These are phyloP conservation scores for Cystoderma amianthinum DNA, from an alignment of 768 basidiomycete genomes.

Conservation along the genomic window DNA sequence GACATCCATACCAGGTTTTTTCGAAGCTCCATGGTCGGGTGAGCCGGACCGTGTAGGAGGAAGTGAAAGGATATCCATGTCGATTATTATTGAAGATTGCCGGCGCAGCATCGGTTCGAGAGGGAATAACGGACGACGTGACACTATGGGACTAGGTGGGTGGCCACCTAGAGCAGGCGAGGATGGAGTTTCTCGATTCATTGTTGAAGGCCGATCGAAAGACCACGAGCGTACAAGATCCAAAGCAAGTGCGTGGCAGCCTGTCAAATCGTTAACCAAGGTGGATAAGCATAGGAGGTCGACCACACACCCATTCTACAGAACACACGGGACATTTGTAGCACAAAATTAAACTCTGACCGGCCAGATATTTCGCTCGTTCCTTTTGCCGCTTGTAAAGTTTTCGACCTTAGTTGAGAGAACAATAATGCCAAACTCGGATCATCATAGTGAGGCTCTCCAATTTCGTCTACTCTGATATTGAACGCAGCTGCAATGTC, in stretches of 20 bases:
- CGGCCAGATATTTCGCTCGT: slow-evolving; percentile 85
- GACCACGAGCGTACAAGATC: slow-evolving; percentile 89
- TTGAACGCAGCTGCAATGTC: slow-evolving; percentile 59
- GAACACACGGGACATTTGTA: slow-evolving; percentile 91
- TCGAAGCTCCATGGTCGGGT: slow-evolving; percentile 24
- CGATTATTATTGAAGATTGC: slow-evolving; percentile 75
- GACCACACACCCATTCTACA: slow-evolving; percentile 88
- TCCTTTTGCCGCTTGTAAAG: slow-evolving; percentile 88
- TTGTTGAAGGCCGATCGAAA: slow-evolving; percentile 70
- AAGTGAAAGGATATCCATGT: slow-evolving; percentile 72
- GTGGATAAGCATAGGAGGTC: no score
- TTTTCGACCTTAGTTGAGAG: slow-evolving; percentile 83
- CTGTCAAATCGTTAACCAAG: slow-evolving; percentile 29
- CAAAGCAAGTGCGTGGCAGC: slow-evolving; percentile 89
- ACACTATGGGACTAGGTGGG: slow-evolving; percentile 29
- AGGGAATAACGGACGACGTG: slow-evolving; percentile 39
- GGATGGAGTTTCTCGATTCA: slow-evolving; percentile 6
- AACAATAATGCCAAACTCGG: slow-evolving; percentile 89
- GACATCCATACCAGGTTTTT: slow-evolving; percentile 19
- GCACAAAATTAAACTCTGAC: slow-evolving; percentile 91
- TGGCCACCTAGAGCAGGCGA: neutral
- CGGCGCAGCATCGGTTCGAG: slow-evolving; percentile 50
- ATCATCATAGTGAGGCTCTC: slow-evolving; percentile 88
- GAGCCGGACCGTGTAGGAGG: slow-evolving; percentile 53
- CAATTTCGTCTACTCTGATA: slow-evolving; percentile 55